Conservation (phyloP, 306 rosid genomes). For the Purshia tridentata region DNA sequence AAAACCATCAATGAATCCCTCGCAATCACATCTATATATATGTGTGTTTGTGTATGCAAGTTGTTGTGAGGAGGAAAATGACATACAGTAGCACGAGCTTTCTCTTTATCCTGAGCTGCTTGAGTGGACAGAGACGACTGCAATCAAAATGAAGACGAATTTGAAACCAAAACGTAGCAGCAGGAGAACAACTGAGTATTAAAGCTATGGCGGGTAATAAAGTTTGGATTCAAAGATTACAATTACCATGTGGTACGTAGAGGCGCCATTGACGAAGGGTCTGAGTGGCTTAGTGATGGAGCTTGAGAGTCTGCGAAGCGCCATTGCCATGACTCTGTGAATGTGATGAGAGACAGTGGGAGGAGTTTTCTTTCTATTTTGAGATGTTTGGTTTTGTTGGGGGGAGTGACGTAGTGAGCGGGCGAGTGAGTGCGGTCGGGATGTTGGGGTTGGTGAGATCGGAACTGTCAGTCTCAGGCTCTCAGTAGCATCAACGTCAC, state of each 20-base stretch:
- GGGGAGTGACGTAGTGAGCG: too few relatives aligned
- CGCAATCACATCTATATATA: neutral
- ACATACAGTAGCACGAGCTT: conserved; percentile 59
- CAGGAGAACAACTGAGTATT: neutral
- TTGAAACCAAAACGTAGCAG: neutral
- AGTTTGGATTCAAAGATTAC: neutral
- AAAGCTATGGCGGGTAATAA: neutral
- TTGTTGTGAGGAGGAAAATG: neutral
- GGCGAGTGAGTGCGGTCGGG: too few relatives aligned
- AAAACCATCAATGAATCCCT: too few relatives aligned
- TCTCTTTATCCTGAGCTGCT: conserved; percentile 48
- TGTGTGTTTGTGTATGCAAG: neutral
- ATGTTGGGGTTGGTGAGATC: too few relatives aligned
- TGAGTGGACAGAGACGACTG: conserved; percentile 61
- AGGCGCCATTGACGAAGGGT: conserved; percentile 38
- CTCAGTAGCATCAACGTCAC: neutral
- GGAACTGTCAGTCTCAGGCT: neutral
- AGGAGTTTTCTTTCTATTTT: too few relatives aligned
- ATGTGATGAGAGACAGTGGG: too few relatives aligned
- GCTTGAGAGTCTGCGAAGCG: conserved; percentile 64
- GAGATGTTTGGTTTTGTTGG: too few relatives aligned
- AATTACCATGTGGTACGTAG: conserved; percentile 52
- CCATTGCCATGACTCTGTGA: conserved; percentile 49
- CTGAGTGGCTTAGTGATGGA: conserved; percentile 38
- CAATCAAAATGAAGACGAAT: conserved; percentile 17